Evolutionary conservation across 2,329 filamentous ascomycete species (phyloP).

Genomic region (Fusarium cicatricum): DNA sequence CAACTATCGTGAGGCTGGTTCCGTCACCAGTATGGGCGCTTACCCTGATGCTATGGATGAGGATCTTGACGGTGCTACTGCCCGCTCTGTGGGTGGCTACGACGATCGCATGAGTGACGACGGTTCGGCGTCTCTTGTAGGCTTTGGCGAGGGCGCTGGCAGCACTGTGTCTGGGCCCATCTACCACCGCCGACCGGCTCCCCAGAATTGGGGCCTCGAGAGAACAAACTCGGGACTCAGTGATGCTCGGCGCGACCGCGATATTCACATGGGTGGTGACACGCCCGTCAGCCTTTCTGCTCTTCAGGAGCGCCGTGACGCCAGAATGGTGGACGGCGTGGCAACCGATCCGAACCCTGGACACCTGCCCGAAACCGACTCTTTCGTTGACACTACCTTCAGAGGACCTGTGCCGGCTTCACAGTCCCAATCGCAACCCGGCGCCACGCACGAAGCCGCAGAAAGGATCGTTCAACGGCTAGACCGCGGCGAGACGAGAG

Average conservation of each 20-base stretch:
- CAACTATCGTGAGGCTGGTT: conserved; percentile 64
- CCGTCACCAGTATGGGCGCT: conserved; percentile 63
- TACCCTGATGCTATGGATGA: conserved; percentile 61
- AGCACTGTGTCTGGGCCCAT: conserved; percentile 85
- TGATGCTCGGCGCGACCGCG: conserved; percentile 52
- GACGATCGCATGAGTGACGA: conserved; percentile 87
- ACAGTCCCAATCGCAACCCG: conserved; percentile 38
- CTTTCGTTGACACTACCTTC: conserved; percentile 71
- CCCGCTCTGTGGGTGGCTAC: conserved; percentile 58
- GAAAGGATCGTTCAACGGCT: conserved; percentile 70
- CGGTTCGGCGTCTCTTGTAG: conserved; percentile 82
- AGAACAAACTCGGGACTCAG: conserved; percentile 62
- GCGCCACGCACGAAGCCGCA: conserved; percentile 60
- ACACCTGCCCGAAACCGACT: conserved; percentile 59
- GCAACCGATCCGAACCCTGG: conserved; percentile 62
- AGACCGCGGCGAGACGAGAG: conserved; percentile 57
- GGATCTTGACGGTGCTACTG: conserved; percentile 56
- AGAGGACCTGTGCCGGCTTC: conserved; percentile 61
- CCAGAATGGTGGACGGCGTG: conserved; percentile 73
- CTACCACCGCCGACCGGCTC: conserved; percentile 62
- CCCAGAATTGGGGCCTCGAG: conserved; percentile 57
- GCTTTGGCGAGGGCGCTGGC: conserved; percentile 90
- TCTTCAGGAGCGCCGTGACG: conserved; percentile 64
- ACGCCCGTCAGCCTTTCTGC: conserved; percentile 57
- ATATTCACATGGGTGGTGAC: conserved; percentile 48